These are phyloP conservation scores for Lotmaria passim DNA, from an alignment of 208 protist species.

Conservation along the genomic window DNA sequence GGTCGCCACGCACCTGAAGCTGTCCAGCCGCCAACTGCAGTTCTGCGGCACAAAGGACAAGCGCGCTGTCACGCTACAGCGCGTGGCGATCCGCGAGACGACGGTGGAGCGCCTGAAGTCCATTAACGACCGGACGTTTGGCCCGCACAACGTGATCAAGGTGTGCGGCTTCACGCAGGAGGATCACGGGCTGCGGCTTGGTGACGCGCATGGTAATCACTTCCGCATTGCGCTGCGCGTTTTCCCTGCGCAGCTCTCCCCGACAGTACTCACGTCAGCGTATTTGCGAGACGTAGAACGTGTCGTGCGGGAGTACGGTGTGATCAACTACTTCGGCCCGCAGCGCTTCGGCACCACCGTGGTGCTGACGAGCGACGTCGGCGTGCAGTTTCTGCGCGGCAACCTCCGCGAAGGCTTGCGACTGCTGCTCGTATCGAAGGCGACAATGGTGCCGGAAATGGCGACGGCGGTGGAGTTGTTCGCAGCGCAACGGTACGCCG, in stretches of 20 bases:
- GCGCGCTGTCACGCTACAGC: constrained; percentile 93
- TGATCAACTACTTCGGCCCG: constrained; percentile 96
- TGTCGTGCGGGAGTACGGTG: constrained; percentile 63
- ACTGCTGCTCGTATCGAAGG: constrained; percentile 75
- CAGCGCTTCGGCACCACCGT: constrained; percentile 95
- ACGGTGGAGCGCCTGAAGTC: constrained; percentile 51
- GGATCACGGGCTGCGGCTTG: constrained; percentile 71
- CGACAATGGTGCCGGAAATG: constrained; percentile 63
- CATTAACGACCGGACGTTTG: constrained; percentile 72
- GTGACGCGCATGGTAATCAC: constrained; percentile 90
- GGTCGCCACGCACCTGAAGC: constrained; percentile 64
- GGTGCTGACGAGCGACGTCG: constrained; percentile 92
- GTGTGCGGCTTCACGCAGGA: constrained; percentile 83
- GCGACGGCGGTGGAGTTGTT: constrained; percentile 36
- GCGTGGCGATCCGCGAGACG: constrained; percentile 79
- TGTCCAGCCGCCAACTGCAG: constrained; percentile 72
- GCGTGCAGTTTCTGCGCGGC: constrained; percentile 75
- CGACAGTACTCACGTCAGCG: constrained; percentile 6
- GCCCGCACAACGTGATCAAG: constrained; percentile 56
- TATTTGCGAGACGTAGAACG: constrained; percentile 32
- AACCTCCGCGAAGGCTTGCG: constrained; percentile 70
- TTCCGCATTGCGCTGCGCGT: constrained; percentile 92
- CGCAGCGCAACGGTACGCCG: constrained; percentile 44
- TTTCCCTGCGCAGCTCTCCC: too few relatives aligned
- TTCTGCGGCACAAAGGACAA: constrained; percentile 97